These are phyloP conservation scores for Cystobasidium tubakii DNA, from an alignment of 768 basidiomycete species.

Conservation along the genomic window DNA sequence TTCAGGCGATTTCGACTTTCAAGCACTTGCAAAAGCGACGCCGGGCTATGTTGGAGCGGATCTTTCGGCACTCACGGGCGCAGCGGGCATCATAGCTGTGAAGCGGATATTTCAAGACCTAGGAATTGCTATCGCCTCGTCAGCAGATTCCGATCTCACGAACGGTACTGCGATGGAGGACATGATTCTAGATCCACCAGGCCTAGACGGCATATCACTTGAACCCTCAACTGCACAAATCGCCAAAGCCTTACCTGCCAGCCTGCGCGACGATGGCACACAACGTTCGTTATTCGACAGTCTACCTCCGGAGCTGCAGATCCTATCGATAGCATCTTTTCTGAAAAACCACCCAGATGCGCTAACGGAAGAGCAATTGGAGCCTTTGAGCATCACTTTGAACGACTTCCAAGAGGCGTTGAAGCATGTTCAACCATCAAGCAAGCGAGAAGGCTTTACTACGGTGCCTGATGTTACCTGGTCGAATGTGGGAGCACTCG, in stretches of 20 bases:
- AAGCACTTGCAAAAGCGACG: constrained; percentile 77
- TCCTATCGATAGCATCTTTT: constrained; percentile 76
- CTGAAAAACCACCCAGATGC: constrained; percentile 78
- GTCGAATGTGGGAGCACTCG: constrained; percentile 90
- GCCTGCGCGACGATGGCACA: constrained; percentile 36
- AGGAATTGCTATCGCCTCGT: constrained; percentile 60
- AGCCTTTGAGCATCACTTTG: constrained; percentile 71
- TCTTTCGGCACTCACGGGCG: constrained; percentile 77
- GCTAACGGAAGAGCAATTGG: constrained; percentile 69
- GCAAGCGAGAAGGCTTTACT: constrained; percentile 94
- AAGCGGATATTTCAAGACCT: constrained; percentile 83
- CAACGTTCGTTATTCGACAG: constrained; percentile 47
- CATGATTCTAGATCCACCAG: constrained; percentile 38
- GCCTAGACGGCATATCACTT: constrained; percentile 50
- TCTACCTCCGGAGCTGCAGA: constrained; percentile 53
- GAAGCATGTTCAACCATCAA: constrained; percentile 86
- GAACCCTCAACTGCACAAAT: constrained; percentile 44
- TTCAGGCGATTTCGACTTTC: constrained; percentile 81
- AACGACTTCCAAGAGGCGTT: constrained; percentile 75
- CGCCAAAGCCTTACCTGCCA: neutral
- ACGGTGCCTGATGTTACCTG: constrained; percentile 94
- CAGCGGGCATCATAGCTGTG: constrained; percentile 91
- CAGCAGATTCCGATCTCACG: constrained; percentile 45
- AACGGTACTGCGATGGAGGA: constrained; percentile 39
- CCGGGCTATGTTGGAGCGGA: constrained; percentile 98